These are phyloP conservation scores for Alternaria alternata DNA, from an alignment of 2,329 filamentous ascomycete genomes.

Conservation along the genomic window DNA sequence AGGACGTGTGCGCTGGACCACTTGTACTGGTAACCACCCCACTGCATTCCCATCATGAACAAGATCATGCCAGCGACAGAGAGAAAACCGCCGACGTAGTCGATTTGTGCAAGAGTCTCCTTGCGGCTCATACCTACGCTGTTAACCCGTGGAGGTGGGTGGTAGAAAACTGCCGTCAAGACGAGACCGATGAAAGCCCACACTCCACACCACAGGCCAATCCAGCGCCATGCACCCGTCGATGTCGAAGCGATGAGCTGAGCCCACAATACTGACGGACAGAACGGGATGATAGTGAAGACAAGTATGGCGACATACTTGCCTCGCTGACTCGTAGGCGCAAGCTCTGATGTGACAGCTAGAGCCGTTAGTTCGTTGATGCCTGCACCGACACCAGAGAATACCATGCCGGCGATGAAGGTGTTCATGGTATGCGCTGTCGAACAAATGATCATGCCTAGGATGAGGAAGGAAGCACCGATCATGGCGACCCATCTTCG, in stretches of 20 bases:
- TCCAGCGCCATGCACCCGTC: conserved; percentile 59
- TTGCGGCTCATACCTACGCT: conserved; percentile 36
- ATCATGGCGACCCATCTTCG: conserved; percentile 40
- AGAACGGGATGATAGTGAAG: conserved; percentile 69
- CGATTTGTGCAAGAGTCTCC: conserved; percentile 34
- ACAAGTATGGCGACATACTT: conserved; percentile 68
- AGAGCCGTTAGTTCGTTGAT: conserved; percentile 73
- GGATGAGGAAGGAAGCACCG: conserved; percentile 45
- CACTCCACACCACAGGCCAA: conserved; percentile 61
- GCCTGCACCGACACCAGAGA: conserved; percentile 71
- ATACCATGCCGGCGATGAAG: conserved; percentile 48
- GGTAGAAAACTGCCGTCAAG: conserved; percentile 57
- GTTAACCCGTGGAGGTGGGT: conserved; percentile 52
- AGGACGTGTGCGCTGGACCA: conserved; percentile 66
- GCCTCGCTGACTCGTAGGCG: conserved; percentile 69
- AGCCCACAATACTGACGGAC: conserved; percentile 67
- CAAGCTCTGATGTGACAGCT: conserved; percentile 72
- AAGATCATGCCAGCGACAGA: conserved; percentile 35
- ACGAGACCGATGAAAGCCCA: conserved; percentile 63
- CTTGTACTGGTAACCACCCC: conserved; percentile 62
- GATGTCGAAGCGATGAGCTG: conserved; percentile 62
- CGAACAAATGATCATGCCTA: conserved; percentile 42
- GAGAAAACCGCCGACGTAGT: conserved; percentile 40
- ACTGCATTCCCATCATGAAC: conserved; percentile 50
- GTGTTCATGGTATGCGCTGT: conserved; percentile 39